Conservation (phyloP, 768 basidiomycete species). For the Termitomyces sp. region DNA sequence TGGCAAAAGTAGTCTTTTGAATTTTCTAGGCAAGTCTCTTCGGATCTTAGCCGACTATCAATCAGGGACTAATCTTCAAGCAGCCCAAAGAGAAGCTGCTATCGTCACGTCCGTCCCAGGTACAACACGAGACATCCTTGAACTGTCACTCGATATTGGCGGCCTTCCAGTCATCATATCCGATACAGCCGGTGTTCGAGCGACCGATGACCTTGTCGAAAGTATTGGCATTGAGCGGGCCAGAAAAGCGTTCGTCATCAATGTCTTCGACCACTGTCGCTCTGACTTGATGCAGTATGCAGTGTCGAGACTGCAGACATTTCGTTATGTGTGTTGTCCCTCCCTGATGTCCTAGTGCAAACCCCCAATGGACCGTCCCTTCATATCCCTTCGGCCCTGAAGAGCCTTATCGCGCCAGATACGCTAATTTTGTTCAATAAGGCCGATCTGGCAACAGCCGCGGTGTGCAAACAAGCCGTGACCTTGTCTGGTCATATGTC, state of each 20-base stretch:
- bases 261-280: not conserved
- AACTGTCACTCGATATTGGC: conserved; percentile 82
- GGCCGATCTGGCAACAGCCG: conserved; percentile 42
- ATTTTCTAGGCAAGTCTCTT: conserved; percentile 62
- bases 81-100: conserved; percentile 83
- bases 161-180: conserved; percentile 76
- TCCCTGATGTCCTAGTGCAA: conserved; percentile 37
- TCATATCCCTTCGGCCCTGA: conserved; percentile 40
- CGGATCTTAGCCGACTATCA: not conserved
- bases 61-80: not conserved
- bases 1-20: conserved; percentile 87
- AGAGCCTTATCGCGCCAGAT: conserved; percentile 40
- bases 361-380: conserved; percentile 11
- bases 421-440: conserved; percentile 82
- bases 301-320: conserved; percentile 68
- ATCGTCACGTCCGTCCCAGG: conserved; percentile 87
- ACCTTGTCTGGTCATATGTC: conserved; percentile 12
- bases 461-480: not conserved
- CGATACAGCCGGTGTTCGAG: conserved; percentile 83
- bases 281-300: conserved; percentile 27
- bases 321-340: conserved; percentile 75
- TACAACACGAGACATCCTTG: conserved; percentile 84
- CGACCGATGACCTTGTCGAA: conserved; percentile 68
- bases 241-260: conserved; percentile 39
- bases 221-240: conserved; percentile 78